phyloP scores from a whole-genome alignment of 2,329 filamentous ascomycete genomes.

The Colletotrichum siamense region DNA sequence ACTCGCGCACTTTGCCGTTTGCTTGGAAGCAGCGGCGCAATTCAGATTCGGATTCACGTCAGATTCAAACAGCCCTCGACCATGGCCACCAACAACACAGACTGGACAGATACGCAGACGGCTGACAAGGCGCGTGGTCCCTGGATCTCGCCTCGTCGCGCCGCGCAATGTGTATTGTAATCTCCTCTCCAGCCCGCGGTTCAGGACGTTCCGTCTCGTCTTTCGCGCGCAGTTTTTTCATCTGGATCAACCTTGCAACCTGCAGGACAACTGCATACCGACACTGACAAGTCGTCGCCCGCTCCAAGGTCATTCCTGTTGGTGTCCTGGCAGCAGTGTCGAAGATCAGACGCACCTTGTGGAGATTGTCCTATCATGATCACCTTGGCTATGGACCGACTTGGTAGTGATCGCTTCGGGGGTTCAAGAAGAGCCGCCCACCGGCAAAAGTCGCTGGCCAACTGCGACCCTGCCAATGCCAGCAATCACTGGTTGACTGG shows the following conservation, averaged over 20 bases:
- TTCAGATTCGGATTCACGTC: background rate
- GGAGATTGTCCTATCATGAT: conserved; percentile 15
- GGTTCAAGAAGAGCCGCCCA: background rate
- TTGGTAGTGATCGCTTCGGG: conserved; percentile 13
- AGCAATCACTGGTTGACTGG: background rate
- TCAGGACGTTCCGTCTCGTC: background rate
- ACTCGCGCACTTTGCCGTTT: background rate
- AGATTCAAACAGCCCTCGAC: conserved; percentile 3
- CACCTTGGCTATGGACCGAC: background rate
- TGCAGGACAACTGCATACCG: background rate
- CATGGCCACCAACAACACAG: background rate
- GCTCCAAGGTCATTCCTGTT: background rate
- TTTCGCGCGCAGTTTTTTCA: background rate
- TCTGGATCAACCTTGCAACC: conserved; percentile 10
- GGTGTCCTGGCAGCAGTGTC: background rate
- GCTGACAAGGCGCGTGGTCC: background rate
- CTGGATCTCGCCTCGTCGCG: background rate
- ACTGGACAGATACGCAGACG: background rate
- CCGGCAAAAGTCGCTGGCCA: background rate
- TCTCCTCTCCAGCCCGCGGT: background rate
- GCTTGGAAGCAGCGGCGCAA: background rate
- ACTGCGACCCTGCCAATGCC: background rate
- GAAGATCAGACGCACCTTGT: conserved; percentile 18
- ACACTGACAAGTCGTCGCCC: background rate
- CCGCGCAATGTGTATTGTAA: background rate